Conservation (phyloP, 2,329 filamentous ascomycete species). For the Exophiala alcalophila region DNA sequence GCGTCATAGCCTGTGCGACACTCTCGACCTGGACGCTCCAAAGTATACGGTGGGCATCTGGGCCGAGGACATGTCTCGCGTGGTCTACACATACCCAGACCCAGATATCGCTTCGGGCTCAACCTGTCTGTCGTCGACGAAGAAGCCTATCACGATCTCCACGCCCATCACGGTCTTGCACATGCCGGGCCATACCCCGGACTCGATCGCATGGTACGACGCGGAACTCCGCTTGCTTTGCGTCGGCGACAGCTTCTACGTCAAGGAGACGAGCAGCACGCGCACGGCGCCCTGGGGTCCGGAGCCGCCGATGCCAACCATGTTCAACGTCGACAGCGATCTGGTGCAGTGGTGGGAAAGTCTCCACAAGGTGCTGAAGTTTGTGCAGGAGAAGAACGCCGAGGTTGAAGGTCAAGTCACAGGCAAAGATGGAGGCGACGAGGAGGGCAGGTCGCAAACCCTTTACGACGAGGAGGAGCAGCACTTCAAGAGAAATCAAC, state of each 20-base stretch:
- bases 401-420: slow-evolving; percentile 1
- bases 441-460: background rate
- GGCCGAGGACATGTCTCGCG: slow-evolving; percentile 20
- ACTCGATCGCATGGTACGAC: slow-evolving; percentile 30
- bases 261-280: slow-evolving; percentile 20
- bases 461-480: too few relatives aligned
- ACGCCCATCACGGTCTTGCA: slow-evolving; percentile 22
- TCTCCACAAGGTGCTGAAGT: slow-evolving; percentile 14
- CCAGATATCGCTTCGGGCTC: background rate
- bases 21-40: slow-evolving; percentile 20
- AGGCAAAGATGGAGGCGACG: background rate
- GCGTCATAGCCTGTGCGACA: slow-evolving; percentile 24
- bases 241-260: slow-evolving; percentile 29
- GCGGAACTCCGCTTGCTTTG: slow-evolving; percentile 18
- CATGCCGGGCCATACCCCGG: slow-evolving; percentile 29
- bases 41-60: slow-evolving; percentile 23
- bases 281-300: slow-evolving; percentile 18
- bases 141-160: background rate
- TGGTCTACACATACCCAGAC: slow-evolving; percentile 1
- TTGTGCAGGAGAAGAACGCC: slow-evolving; percentile 16
- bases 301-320: slow-evolving; percentile 27
- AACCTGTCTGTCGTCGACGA: background rate
- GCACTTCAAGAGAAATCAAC: too few relatives aligned
- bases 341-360: slow-evolving; percentile 19
- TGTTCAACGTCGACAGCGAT: slow-evolving; percentile 23